phyloP scores from a whole-genome alignment of 208 protist species.

The Leishmania gerbilli region DNA sequence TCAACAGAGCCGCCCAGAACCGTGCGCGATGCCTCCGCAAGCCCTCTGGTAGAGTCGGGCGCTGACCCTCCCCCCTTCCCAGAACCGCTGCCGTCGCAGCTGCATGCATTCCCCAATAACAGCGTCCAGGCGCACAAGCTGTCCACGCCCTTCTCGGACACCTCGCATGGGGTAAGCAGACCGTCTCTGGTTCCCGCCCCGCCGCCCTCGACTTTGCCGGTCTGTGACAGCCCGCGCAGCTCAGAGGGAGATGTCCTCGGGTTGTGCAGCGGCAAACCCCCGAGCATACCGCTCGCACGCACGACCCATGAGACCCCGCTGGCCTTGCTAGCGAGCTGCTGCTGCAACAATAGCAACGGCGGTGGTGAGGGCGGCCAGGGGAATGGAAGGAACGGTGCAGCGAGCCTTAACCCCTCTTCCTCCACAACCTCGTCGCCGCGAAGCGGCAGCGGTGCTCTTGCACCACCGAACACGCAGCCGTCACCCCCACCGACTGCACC shows the following conservation, averaged over 20 bases:
- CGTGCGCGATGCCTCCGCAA: slow-evolving; percentile 14
- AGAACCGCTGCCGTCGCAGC: background rate
- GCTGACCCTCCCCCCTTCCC: slow-evolving; percentile 6
- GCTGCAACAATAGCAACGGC: slow-evolving; percentile 6
- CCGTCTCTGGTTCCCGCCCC: slow-evolving; percentile 1
- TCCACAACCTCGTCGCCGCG: background rate
- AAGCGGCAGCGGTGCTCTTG: background rate
- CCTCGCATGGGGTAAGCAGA: background rate
- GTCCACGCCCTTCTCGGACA: slow-evolving; percentile 5
- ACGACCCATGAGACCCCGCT: slow-evolving; percentile 15
- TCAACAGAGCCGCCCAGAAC: slow-evolving; percentile 16
- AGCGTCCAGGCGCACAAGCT: slow-evolving; percentile 10
- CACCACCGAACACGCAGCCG: background rate
- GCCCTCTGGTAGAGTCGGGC: background rate
- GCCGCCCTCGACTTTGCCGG: slow-evolving; percentile 10
- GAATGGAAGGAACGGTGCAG: no score
- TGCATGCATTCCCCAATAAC: background rate
- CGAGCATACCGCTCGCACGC: background rate
- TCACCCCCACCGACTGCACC: background rate
- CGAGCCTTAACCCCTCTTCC: background rate
- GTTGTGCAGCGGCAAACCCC: background rate
- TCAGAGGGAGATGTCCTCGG: background rate
- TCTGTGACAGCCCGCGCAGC: slow-evolving; percentile 7
- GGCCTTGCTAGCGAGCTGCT: slow-evolving; percentile 3
- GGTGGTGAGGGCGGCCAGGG: background rate